These are phyloP conservation scores for Aspergillus fumigatus DNA, from an alignment of 2,329 filamentous ascomycete genomes.

Conservation along the genomic window DNA sequence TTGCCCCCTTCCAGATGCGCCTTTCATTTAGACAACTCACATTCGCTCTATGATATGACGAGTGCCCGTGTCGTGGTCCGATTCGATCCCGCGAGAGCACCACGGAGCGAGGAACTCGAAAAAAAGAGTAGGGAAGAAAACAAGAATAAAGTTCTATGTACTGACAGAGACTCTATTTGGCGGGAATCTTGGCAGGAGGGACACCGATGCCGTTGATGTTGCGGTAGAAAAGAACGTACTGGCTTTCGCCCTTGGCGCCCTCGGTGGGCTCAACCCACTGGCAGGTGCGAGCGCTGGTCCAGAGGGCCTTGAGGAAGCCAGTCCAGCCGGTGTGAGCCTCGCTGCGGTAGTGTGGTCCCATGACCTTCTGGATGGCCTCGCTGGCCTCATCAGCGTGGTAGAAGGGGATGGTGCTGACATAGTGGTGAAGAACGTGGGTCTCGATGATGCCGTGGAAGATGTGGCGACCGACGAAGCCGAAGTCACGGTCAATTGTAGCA, in stretches of 20 bases:
- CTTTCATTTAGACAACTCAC: slow-evolving; percentile 2
- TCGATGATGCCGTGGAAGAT: slow-evolving; percentile 95
- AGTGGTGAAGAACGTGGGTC: slow-evolving; percentile 97
- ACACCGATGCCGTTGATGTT: slow-evolving; percentile 85
- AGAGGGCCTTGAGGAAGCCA: slow-evolving; percentile 83
- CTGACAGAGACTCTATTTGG: slow-evolving; percentile 19
- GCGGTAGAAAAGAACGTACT: slow-evolving; percentile 88
- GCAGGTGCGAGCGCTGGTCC: slow-evolving; percentile 76
- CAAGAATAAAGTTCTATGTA: slow-evolving; percentile 11
- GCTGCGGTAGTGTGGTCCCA: slow-evolving; percentile 91
- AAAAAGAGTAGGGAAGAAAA: slow-evolving; percentile 4
- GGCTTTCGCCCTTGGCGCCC: slow-evolving; percentile 72
- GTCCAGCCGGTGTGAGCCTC: slow-evolving; percentile 70
- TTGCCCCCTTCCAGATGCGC: slow-evolving; percentile 1
- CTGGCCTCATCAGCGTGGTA: slow-evolving; percentile 93
- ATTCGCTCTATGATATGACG: slow-evolving; percentile 1
- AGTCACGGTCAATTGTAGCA: slow-evolving; percentile 94
- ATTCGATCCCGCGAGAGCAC: slow-evolving; percentile 23
- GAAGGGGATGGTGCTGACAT: slow-evolving; percentile 92
- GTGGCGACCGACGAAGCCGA: slow-evolving; percentile 88
- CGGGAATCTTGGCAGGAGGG: slow-evolving; percentile 43
- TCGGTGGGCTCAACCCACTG: slow-evolving; percentile 95
- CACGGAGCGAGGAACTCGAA: slow-evolving; percentile 11
- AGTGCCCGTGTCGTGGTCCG: slow-evolving; percentile 12
- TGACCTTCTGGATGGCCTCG: slow-evolving; percentile 89